Evolutionary conservation across 2,329 filamentous ascomycete genomes (phyloP), one percentile per base, ranked within the genome.

Genomic region (Aspergillus costaricaensis): DNA sequence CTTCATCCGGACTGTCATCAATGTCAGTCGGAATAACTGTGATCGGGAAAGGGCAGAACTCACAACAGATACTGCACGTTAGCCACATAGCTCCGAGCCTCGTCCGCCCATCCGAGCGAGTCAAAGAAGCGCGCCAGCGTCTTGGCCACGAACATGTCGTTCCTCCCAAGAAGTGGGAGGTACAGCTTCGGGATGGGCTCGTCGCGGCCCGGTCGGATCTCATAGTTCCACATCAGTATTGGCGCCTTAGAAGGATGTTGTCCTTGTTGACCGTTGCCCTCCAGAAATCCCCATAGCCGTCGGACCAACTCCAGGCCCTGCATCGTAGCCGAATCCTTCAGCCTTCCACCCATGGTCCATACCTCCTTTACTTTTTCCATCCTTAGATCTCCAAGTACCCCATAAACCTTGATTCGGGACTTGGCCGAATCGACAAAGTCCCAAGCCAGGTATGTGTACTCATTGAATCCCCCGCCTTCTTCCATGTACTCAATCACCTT

Each of bases 381-480:
- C 19, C 30, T 48, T 5, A 36, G 9, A n/a, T 50, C 55, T 17
- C 32, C 32, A n/a, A 25, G 44, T 3, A 50, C 17, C 17, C 55
- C 55, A 9, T 49, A 50, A 38, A 57, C 23, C 55, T 57, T 57
- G n/a, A 50, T 9, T 30, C 43, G 41, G 6, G 55, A 36, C 23
- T 47, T n/a, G 21, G 30, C 27, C 25, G 47, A 8, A 17, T 48
- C 43, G n/a, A 43, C 23, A 50, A 38, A 50, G 27, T 57, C 55
- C 43, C 55, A 57, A 10, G 41, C 55, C 21, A 57, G 30, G 27
- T 44, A 57, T n/a, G n/a, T 57, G 19, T 36, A 57, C 25, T 49
- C 43, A 17, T 48, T 57, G 55, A 48, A 57, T n/a, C 32, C 30
- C 19, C 21, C 21, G 14, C 43, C 32, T 23, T 23, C 43, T 14